These are phyloP conservation scores for Backusella sp. DNA, from an alignment of 192 early-diverging fungal species.

Conservation along the genomic window DNA sequence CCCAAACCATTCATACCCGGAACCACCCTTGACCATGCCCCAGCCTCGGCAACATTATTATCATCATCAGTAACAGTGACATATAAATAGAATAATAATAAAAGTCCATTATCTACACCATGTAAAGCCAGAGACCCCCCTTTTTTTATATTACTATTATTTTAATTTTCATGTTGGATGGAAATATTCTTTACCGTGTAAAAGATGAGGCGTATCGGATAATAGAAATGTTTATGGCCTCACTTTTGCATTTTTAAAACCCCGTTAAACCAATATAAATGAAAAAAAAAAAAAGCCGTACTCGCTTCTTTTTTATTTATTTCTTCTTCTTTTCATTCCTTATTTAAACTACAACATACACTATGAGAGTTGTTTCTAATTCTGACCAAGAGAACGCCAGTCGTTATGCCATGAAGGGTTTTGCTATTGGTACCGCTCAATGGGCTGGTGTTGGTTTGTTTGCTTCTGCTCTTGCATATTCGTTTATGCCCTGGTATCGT, in stretches of 20 bases:
- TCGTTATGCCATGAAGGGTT: constrained; percentile 41
- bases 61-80: neutral
- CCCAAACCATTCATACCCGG: neutral
- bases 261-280: neutral
- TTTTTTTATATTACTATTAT: too few relatives aligned
- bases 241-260: neutral
- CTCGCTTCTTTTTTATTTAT: neutral
- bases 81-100: neutral
- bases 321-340: neutral
- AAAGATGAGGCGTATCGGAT: neutral
- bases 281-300: neutral
- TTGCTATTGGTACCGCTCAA: constrained; percentile 35
- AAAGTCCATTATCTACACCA: too few relatives aligned
- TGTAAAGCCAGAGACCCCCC: too few relatives aligned
- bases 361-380: constrained; percentile 38
- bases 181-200: neutral
- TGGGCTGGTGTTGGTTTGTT: constrained; percentile 40
- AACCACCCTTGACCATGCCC: neutral
- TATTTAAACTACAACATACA: neutral
- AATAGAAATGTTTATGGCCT: neutral
- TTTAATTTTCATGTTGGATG: too few relatives aligned
- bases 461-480: constrained; percentile 23
- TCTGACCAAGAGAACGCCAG: constrained; percentile 35
- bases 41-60: neutral
- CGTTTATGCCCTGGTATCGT: constrained; percentile 33